These are phyloP conservation scores for Ophiostoma ips DNA, from an alignment of 2,329 filamentous ascomycete species.

Conservation along the genomic window DNA sequence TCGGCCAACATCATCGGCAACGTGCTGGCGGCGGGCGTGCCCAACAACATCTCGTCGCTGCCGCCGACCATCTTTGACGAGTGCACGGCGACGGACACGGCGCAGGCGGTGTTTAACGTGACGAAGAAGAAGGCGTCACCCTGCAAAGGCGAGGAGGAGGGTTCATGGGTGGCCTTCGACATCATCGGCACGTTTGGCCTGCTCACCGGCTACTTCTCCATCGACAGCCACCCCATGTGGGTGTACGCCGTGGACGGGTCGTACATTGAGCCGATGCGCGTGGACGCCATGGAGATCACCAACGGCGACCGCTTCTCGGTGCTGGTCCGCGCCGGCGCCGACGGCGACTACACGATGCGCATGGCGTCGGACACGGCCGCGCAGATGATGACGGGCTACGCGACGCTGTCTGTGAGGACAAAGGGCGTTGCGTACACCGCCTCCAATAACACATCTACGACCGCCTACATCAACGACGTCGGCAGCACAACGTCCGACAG, in stretches of 20 bases:
- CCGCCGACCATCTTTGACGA: slow-evolving; percentile 29
- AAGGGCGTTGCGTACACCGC: not conserved
- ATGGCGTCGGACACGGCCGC: slow-evolving; percentile 32
- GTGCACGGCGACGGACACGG: slow-evolving; percentile 33
- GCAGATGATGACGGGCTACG: slow-evolving; percentile 42
- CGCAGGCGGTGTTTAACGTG: slow-evolving; percentile 30
- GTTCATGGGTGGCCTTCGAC: slow-evolving; percentile 43
- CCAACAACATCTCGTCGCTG: slow-evolving; percentile 23
- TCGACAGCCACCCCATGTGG: slow-evolving; percentile 39
- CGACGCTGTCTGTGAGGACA: slow-evolving; percentile 29
- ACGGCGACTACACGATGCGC: slow-evolving; percentile 40
- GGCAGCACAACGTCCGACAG: slow-evolving; percentile 28
- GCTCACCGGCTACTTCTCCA: slow-evolving; percentile 30
- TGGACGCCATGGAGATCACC: slow-evolving; percentile 31
- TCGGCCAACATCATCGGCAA: slow-evolving; percentile 26
- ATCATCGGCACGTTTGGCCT: slow-evolving; percentile 38
- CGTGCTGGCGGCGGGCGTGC: slow-evolving; percentile 17
- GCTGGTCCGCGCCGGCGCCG: slow-evolving; percentile 25
- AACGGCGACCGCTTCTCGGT: slow-evolving; percentile 42
- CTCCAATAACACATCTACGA: slow-evolving; percentile 19
- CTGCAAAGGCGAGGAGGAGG: too few species aligned
- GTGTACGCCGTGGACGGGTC: slow-evolving; percentile 40
- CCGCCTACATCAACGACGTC: slow-evolving; percentile 30
- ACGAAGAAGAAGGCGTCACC: not conserved
- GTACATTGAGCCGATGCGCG: slow-evolving; percentile 37